These are phyloP conservation scores for Dendrocalamus sinicus DNA, from an alignment of 176 grass and related monocot species.

Conservation along the genomic window DNA sequence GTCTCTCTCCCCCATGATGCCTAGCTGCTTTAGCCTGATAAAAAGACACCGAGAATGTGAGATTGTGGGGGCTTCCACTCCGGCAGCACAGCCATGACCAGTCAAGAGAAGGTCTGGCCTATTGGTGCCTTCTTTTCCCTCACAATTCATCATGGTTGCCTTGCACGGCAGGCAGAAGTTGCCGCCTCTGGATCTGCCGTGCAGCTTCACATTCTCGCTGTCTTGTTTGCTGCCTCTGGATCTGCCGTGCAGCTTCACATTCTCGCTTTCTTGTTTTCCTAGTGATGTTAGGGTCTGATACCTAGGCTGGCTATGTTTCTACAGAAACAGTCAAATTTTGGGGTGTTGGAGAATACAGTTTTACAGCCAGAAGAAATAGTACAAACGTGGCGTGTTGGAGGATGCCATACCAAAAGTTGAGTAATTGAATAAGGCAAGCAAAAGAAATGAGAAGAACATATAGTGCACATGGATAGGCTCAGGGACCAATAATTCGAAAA, in stretches of 20 bases:
- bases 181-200: slow-evolving; percentile 10
- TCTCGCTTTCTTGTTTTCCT: background rate
- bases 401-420: background rate
- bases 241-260: background rate
- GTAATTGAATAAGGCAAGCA: slow-evolving; percentile 14
- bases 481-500: slow-evolving; percentile 21
- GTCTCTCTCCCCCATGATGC: slow-evolving; percentile 54
- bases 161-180: slow-evolving; percentile 26
- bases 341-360: background rate
- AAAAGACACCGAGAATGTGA: slow-evolving; percentile 36
- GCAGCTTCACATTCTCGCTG: background rate
- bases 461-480: background rate
- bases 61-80: slow-evolving; percentile 26
- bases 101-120: slow-evolving; percentile 40
- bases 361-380: slow-evolving; percentile 23
- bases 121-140: slow-evolving; percentile 36
- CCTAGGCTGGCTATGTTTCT: slow-evolving; percentile 10
- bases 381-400: background rate
- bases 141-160: slow-evolving; percentile 39
- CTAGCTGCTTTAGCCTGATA: slow-evolving; percentile 51
- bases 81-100: background rate
- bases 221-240: slow-evolving; percentile 21
- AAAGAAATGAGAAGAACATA: background rate
- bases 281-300: background rate
- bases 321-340: background rate